Evolutionary conservation across 768 basidiomycete species (phyloP).

Genomic region (Tricholoma sp.): DNA sequence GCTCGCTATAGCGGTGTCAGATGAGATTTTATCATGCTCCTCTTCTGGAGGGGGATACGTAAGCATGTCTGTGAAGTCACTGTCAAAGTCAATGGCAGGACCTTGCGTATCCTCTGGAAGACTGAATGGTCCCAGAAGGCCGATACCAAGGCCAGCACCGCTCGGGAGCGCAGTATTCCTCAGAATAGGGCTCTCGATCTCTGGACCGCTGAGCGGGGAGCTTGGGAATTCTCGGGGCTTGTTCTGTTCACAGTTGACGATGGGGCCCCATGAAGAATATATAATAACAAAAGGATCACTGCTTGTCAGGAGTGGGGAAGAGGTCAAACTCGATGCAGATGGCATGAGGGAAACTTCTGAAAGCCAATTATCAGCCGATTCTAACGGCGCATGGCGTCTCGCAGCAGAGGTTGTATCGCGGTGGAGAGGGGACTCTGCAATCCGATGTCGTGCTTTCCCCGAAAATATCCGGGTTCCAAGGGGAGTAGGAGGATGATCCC

Average conservation of each 20-base stretch:
- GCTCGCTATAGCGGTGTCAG: conserved; percentile 1
- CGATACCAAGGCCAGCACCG: conserved; percentile 42
- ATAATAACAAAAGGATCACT: conserved; percentile 44
- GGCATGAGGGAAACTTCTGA: conserved; percentile 25
- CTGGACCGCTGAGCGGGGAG: conserved; percentile 26
- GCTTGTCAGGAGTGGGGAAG: conserved; percentile 16
- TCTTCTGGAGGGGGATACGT: conserved; percentile 25
- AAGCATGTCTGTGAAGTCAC: conserved; percentile 27
- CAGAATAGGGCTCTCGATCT: conserved; percentile 53
- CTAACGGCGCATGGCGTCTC: conserved; percentile 23
- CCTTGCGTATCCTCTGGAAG: conserved; percentile 32
- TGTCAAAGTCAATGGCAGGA: conserved; percentile 18
- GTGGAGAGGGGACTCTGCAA: conserved; percentile 46
- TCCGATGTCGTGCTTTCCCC: conserved; percentile 22
- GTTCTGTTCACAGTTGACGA: conserved; percentile 15
- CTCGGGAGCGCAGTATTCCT: conserved; percentile 31
- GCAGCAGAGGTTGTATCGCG: conserved; percentile 20
- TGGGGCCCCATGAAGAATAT: conserved; percentile 35
- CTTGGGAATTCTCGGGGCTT: conserved; percentile 19
- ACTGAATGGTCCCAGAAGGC: conserved; percentile 52
- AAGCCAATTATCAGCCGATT: conserved; percentile 38
- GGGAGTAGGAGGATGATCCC: conserved; percentile 27
- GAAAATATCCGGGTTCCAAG: conserved; percentile 8
- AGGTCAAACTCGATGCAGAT: conserved; percentile 16
- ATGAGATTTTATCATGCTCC: conserved; percentile 19